Evolutionary conservation across 139 green algal genomes (phyloP), one percentile per base, ranked within the genome.

Genomic region (Coelastrella sp.): DNA sequence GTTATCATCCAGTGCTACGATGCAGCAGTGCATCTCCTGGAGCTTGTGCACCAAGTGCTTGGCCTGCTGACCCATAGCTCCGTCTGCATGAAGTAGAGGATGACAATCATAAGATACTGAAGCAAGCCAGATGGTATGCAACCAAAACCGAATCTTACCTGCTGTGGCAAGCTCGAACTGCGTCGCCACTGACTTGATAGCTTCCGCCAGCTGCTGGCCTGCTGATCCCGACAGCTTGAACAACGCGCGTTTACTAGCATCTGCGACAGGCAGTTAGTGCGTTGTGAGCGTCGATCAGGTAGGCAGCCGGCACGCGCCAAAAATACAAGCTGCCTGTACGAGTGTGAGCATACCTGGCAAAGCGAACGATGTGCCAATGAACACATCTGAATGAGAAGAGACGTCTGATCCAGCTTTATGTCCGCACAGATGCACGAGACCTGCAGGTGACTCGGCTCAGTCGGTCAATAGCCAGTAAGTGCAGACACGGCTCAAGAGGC

Each of bases 21-120:
- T 75, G 60, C 77, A 84, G 40, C 13, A 64, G 38, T 84, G 77
- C 77, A 75, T 48, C 2, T 84, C 77, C 51, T 69, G 30, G 38
- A 84, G 23, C 40, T 48, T 73, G 23, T 30, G 57, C 38, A 83
- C 15, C 34, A 62, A 35, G 21, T 35, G n/a, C 72, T 37, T 64
- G 23, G 72, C 72, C 60, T 53, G 13, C 45, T 3, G 0, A 38
- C 15, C 30, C 13, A 62, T 15, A 38, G 43, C 43, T 27, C 35
- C 40, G 5, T 21, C 53, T 64, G 5, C 53, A 64, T 19, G 6
- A 64, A 64, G 7, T 3, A 57, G 53, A 64, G 21, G 27, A 21
- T 64, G 17, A 32, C 21, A 64, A 19, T 27, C 30, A 3, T 3
- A 34, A 0, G 7, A 9, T 32, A n/a, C 40, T 1, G 60, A 25